Evolutionary conservation across 257 asterid species (phyloP).

Genomic region (Solanum chmielewskii): DNA sequence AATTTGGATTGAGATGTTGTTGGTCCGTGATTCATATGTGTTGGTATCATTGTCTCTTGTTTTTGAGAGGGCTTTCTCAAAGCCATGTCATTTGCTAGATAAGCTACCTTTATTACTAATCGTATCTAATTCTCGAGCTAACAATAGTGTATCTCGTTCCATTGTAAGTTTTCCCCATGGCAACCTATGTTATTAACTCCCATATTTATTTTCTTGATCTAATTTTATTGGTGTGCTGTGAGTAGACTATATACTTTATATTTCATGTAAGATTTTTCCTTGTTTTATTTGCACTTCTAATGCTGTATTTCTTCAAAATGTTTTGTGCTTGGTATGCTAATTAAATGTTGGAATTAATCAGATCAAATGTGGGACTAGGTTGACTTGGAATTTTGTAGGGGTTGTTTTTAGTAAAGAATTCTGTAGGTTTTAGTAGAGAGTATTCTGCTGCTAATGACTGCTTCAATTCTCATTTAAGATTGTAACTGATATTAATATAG

Average conservation of each 20-base stretch:
- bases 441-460: neutral
- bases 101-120: neutral
- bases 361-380: neutral
- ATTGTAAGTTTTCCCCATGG: neutral
- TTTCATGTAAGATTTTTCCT: neutral
- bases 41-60: neutral
- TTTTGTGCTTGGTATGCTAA: neutral
- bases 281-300: neutral
- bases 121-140: neutral
- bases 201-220: neutral
- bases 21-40: neutral
- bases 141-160: neutral
- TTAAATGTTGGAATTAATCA: neutral
- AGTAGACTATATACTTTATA: neutral
- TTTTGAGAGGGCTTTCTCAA: neutral
- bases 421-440: neutral
- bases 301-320: neutral
- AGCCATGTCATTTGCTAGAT: neutral
- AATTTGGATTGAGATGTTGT: neutral
- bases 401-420: neutral
- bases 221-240: neutral
- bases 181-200: neutral
- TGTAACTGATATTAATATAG: neutral
- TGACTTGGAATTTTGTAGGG: neutral
- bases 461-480: neutral